Evolutionary conservation across 768 basidiomycete species (phyloP).

Genomic region (Hygrophoropsis aurantiaca): DNA sequence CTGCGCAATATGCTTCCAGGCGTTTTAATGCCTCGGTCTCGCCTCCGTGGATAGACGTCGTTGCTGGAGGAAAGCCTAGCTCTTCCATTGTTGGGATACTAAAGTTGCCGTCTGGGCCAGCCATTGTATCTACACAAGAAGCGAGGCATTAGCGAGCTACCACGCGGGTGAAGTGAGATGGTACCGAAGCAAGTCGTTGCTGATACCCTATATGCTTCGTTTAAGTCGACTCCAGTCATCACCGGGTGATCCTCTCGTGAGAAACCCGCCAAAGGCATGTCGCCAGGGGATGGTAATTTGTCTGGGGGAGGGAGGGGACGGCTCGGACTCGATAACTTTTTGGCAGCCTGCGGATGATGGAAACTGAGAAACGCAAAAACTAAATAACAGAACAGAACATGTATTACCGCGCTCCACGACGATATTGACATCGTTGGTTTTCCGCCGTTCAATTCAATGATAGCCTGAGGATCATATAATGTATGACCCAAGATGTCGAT

Average conservation of each 20-base stretch:
- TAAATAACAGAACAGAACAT: too few species aligned
- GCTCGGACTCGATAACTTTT: too few species aligned
- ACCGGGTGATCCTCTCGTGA: too few species aligned
- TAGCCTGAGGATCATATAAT: background rate
- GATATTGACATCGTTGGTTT: too few species aligned
- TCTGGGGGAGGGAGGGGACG: too few species aligned
- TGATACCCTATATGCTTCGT: constrained; percentile 13
- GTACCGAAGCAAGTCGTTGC: constrained; percentile 14
- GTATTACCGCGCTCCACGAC: too few species aligned
- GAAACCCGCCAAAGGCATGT: too few species aligned
- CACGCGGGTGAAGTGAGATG: constrained; percentile 15
- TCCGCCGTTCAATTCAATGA: too few species aligned
- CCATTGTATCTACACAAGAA: constrained; percentile 15
- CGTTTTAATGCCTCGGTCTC: constrained; percentile 23
- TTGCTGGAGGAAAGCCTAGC: constrained; percentile 16
- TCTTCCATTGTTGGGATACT: constrained; percentile 20
- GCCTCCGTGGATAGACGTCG: constrained; percentile 30
- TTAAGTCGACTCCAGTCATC: constrained; percentile 9
- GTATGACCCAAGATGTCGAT: background rate
- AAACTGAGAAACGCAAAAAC: too few species aligned
- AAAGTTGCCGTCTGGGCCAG: constrained; percentile 19
- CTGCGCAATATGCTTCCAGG: constrained; percentile 15
- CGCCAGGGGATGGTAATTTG: too few species aligned
- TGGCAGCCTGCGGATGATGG: too few species aligned
- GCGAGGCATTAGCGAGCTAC: constrained; percentile 3